Conservation (phyloP, 345 rosid species). For the Garcia nutans region DNA sequence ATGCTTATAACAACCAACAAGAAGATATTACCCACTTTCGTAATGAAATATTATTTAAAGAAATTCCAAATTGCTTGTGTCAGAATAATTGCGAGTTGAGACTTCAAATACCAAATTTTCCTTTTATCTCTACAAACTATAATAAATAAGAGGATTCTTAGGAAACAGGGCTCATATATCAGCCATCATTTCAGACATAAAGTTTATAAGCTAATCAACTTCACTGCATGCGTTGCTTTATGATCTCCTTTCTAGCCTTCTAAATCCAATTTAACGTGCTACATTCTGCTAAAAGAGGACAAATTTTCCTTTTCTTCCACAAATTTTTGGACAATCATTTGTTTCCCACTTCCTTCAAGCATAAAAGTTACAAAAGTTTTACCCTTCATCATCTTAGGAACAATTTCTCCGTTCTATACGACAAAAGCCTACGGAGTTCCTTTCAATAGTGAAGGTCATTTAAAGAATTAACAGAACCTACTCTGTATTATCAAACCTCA, state of each 20-base stretch:
- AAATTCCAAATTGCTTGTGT: not conserved
- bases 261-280: not conserved
- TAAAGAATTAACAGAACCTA: not conserved
- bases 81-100: not conserved
- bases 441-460: not conserved
- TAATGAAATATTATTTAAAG: not conserved
- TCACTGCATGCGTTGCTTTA: not conserved
- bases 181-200: not conserved
- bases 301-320: not conserved
- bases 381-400: slow-evolving; percentile 5
- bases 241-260: slow-evolving; percentile 2
- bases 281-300: not conserved
- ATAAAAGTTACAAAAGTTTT: not conserved
- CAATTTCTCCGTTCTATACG: not conserved
- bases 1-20: not conserved
- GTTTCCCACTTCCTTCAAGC: not conserved
- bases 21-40: not conserved
- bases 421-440: slow-evolving; percentile 7
- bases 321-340: not conserved
- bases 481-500: not conserved
- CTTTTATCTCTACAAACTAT: not conserved
- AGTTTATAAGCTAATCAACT: not conserved
- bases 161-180: not conserved
- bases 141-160: not conserved
- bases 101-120: not conserved